Evolutionary conservation across 108 stramenopile species (phyloP), one percentile per base, ranked within the genome.

Genomic region (Stephanodiscus triporus): DNA sequence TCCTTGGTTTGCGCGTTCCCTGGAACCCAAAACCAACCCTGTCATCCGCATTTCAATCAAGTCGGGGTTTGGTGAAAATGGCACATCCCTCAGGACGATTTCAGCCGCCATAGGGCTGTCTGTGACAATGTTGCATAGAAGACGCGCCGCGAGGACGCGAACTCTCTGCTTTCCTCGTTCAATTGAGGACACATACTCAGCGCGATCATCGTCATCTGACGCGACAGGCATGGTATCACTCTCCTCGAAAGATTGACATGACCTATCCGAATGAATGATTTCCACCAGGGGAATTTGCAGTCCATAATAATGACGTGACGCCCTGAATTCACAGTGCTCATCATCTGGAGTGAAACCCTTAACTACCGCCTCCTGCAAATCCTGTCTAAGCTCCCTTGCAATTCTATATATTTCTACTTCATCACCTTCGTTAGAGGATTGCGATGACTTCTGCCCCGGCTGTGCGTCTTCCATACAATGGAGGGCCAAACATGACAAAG

Each of bases 71-170:
- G 90, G 89, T 6, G 86, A 80, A n/a, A 87, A 64, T 23, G 75
- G 68, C 14, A 91, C 36, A 45, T 73, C 76, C 23, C 58, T 55
- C 49, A 82, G 59, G 17, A 91, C 61, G 9, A 62, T 58, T 26
- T 63, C 45, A 9, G 86, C 83, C 22, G 89, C 79, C 8, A 61
- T 48, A 0, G 63, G 64, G 56, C 91, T 91, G 27, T 76, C 73
- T 14, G 94, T 95, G 6, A 91, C 85, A 9, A 95, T 65, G 78
- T 95, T 95, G 70, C 85, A 72, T 29, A 92, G 64, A 17, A 92
- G 66, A 38, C 76, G 71, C 23, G 94, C 87, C 26, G 88, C 84
- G 20, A 82, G 70, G 11, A 88, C 34, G 26, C 50, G 66, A 9
- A 73, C 65, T 37, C 26, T 68, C 0, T 40, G 23, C 17, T 73